Evolutionary conservation across 2,329 filamentous ascomycete genomes (phyloP).

Genomic region (Diaporthe sp.): DNA sequence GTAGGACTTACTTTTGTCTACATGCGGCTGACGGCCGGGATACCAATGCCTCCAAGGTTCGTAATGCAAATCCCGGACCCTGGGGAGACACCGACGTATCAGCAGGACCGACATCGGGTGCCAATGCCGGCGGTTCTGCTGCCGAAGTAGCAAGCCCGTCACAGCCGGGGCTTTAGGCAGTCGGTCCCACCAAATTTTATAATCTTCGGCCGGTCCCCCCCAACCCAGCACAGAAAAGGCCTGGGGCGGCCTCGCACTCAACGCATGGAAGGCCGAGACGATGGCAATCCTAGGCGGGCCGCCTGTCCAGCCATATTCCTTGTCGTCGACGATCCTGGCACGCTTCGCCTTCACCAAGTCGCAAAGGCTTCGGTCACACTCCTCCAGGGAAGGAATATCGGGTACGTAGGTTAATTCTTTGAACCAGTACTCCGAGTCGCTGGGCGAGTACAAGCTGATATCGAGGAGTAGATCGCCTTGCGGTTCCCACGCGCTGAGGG

Average conservation of each 20-base stretch:
- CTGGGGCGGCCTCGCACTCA: neutral
- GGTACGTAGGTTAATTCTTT: neutral
- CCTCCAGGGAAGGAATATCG: neutral
- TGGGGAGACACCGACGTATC: conserved; percentile 49
- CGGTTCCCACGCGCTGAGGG: neutral
- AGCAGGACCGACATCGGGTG: conserved; percentile 46
- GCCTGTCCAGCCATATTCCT: neutral
- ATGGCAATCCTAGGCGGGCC: conserved; percentile 42
- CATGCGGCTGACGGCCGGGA: conserved; percentile 25
- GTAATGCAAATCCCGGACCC: conserved; percentile 50
- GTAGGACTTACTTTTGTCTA: conserved; percentile 44
- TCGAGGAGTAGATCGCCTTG: neutral
- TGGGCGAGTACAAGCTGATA: neutral
- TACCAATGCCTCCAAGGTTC: conserved; percentile 52
- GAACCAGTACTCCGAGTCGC: neutral
- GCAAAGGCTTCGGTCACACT: neutral
- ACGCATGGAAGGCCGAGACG: neutral
- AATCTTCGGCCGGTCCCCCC: no score
- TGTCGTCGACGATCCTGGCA: neutral
- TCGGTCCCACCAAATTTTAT: conserved; percentile 46
- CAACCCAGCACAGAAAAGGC: no score
- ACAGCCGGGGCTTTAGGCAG: conserved; percentile 49
- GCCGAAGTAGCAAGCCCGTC: conserved; percentile 50
- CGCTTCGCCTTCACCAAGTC: neutral
- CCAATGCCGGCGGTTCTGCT: conserved; percentile 52